Evolutionary conservation across 2,329 filamentous ascomycete species (phyloP).

Genomic region (Sclerotinia sclerotiorum): DNA sequence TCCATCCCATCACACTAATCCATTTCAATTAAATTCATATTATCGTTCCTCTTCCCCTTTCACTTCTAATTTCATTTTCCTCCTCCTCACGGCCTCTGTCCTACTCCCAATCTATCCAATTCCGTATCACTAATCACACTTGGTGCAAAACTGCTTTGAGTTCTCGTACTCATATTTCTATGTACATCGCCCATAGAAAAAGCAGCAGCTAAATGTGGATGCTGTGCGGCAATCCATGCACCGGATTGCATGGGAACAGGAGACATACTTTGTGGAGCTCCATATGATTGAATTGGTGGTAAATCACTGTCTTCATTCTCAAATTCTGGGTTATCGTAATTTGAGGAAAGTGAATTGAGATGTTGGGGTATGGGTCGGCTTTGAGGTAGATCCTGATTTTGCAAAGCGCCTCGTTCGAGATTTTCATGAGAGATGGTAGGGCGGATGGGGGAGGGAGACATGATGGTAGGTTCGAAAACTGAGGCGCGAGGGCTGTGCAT

Average conservation of each 20-base stretch:
- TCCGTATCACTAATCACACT: constrained; percentile 34
- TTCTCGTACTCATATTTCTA: constrained; percentile 30
- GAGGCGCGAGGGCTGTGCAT: constrained; percentile 11
- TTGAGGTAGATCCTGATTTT: background rate
- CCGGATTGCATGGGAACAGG: background rate
- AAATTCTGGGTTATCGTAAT: constrained; percentile 2
- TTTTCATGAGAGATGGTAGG: constrained; percentile 10
- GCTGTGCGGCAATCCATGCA: background rate
- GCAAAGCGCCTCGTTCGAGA: constrained; percentile 9
- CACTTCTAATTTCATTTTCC: no score
- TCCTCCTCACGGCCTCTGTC: constrained; percentile 2
- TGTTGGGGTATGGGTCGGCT: background rate
- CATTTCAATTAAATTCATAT: constrained; percentile 1
- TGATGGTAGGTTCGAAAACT: constrained; percentile 11
- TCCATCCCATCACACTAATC: background rate
- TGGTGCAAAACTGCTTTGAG: constrained; percentile 29
- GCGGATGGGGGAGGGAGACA: constrained; percentile 5
- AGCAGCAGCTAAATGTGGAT: background rate
- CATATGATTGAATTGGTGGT: background rate
- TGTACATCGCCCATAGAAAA: background rate
- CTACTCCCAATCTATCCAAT: constrained; percentile 33
- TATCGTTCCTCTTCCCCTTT: background rate
- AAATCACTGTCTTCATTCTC: background rate
- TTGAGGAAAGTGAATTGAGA: constrained; percentile 1
- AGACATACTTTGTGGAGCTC: background rate